Evolutionary conservation across 768 basidiomycete species (phyloP).

Genomic region (Tricholoma bakamatsutake): DNA sequence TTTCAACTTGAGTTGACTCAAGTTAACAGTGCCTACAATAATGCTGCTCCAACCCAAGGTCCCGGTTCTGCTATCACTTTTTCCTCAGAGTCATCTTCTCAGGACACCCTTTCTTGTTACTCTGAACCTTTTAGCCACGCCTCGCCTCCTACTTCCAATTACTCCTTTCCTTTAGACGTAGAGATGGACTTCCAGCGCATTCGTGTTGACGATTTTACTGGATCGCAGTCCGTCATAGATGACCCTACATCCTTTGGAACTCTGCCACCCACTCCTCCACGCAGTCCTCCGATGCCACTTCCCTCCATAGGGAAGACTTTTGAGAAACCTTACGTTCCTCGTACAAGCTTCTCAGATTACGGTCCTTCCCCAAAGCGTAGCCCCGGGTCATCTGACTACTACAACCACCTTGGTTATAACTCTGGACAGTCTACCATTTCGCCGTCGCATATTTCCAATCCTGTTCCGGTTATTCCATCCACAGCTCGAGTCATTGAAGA

Average conservation of each 20-base stretch:
- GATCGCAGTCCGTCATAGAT: slow-evolving; percentile 33
- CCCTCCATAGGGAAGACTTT: slow-evolving; percentile 23
- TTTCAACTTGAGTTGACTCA: slow-evolving; percentile 55
- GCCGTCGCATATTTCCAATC: slow-evolving; percentile 48
- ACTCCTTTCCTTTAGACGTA: slow-evolving; percentile 52
- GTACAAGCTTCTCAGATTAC: slow-evolving; percentile 67
- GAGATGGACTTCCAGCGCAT: slow-evolving; percentile 67
- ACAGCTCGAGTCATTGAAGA: slow-evolving; percentile 42
- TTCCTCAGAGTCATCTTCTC: slow-evolving; percentile 74
- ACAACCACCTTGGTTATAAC: slow-evolving; percentile 46
- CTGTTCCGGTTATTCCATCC: slow-evolving; percentile 40
- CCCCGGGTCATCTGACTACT: slow-evolving; percentile 40
- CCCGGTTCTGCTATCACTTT: slow-evolving; percentile 76
- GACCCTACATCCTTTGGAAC: slow-evolving; percentile 57
- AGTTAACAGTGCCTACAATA: slow-evolving; percentile 58
- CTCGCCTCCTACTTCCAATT: slow-evolving; percentile 42
- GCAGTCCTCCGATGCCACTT: slow-evolving; percentile 32
- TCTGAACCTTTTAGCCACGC: slow-evolving; percentile 51
- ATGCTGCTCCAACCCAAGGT: slow-evolving; percentile 58
- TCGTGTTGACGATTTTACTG: slow-evolving; percentile 54
- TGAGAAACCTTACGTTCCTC: slow-evolving; percentile 31
- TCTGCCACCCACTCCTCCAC: slow-evolving; percentile 52
- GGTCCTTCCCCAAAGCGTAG: slow-evolving; percentile 42
- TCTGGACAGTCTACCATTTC: slow-evolving; percentile 47
- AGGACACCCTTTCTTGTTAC: slow-evolving; percentile 60